phyloP scores from a whole-genome alignment of 169 alveolate genomes.

The Plasmodium falciparum region DNA sequence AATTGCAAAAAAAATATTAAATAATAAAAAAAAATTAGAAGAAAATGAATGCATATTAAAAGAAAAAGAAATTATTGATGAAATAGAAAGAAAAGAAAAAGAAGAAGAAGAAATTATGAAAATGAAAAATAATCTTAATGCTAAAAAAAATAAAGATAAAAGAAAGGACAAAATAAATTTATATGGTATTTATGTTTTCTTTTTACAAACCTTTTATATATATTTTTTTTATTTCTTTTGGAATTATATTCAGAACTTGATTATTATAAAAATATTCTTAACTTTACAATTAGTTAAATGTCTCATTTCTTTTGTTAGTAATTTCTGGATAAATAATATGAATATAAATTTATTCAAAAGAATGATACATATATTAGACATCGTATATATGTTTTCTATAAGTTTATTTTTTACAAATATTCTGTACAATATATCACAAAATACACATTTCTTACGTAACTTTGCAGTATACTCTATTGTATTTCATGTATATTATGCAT shows the following conservation, averaged over 20 bases:
- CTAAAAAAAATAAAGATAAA: constrained; percentile 28
- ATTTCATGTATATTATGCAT: constrained; percentile 35
- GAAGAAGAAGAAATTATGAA: constrained; percentile 77
- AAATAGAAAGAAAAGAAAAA: constrained; percentile 65
- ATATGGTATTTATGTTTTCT: constrained; percentile 34
- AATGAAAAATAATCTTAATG: constrained; percentile 20
- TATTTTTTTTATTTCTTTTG: constrained; percentile 48
- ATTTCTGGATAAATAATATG: constrained; percentile 37
- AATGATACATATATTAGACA: constrained; percentile 20
- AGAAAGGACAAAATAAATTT: constrained; percentile 1
- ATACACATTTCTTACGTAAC: constrained; percentile 21
- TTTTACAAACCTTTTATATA: constrained; percentile 52
- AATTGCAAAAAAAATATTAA: constrained; percentile 55
- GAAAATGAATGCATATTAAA: constrained; percentile 67
- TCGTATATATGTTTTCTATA: constrained; percentile 29
- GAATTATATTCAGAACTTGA: constrained; percentile 40
- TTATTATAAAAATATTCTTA: constrained; percentile 51
- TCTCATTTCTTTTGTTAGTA: constrained; percentile 28
- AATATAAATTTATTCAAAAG: constrained; percentile 56
- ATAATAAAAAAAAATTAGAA: constrained; percentile 19
- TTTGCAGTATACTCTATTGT: constrained; percentile 26
- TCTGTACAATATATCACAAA: constrained; percentile 22
- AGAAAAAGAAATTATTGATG: constrained; percentile 73
- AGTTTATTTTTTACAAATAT: constrained; percentile 73
- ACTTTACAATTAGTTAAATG: constrained; percentile 51